Evolutionary conservation across 1,284 basidiomycete genomes (phyloP), one percentile per base, ranked within the genome.

Genomic region (Cutaneotrichosporon spelunceum): DNA sequence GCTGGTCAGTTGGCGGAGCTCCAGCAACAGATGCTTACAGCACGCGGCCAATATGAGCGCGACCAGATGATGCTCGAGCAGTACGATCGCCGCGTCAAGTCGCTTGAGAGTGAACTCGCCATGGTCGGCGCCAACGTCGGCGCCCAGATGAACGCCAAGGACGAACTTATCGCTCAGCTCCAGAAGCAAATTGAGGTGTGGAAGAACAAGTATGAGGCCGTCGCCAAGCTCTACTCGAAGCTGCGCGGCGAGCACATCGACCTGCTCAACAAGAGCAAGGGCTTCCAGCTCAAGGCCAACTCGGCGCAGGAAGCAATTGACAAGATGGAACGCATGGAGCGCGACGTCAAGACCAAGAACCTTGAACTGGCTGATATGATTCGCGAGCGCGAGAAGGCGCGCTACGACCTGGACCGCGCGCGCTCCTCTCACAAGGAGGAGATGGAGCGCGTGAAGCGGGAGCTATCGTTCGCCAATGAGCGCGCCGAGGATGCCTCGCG

Each of bases 251-350:
- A 99, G 78, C 96, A 99, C 78, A 83, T 99, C 58, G 96, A 99
- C 72, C 90, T 99, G 87, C 86, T 99, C 54, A 86, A 88, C 72
- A 98, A 96, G 81, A 95, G 91, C 84, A 99, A 99, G 82, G 89
- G 92, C 73, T 86, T 96, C 85, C 94, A 99, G 77, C 86, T 99
- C 71, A 98, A 97, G 80, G 96, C 96, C 23, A 96, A 94, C 77
- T 97, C 93, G 58, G 94, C 96, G 0, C 95, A 98, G 78, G 96
- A 99, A 80, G 92, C 95, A n/a, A 89, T 99, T 57, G 95, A 99
- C 79, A 89, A 88, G 72, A 98, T 99, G 93, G 96, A 99, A 79
- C 84, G 94, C 63, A 99, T 99, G 94, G 96, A 99, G 78, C 84
- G 94, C 39, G 96, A 99, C 77, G 83, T 98, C 72, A 99, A 99